phyloP scores from a whole-genome alignment of 352 stramenopile genomes.

The Globisporangium nunn region DNA sequence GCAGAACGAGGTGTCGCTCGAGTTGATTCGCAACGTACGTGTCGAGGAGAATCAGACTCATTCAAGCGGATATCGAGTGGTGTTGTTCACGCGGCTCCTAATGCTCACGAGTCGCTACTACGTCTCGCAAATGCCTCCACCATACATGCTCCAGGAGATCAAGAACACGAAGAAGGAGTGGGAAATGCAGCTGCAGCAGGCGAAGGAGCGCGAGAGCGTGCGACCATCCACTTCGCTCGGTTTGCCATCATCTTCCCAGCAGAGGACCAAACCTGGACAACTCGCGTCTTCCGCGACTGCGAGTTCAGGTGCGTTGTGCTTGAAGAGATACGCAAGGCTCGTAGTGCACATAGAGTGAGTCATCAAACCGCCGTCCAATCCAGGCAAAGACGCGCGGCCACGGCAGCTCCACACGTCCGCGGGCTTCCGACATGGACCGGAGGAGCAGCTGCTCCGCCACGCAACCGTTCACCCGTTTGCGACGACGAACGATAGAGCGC shows the following conservation, averaged over 20 bases:
- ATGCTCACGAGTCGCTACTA: neutral
- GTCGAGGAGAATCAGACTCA: neutral
- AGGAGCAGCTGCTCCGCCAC: constrained; percentile 35
- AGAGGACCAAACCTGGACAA: constrained; percentile 1
- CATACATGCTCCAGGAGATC: constrained; percentile 32
- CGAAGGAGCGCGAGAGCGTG: constrained; percentile 33
- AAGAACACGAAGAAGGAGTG: constrained; percentile 78
- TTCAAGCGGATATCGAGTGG: neutral
- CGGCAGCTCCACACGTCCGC: constrained; percentile 52
- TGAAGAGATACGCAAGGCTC: no score
- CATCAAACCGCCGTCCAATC: no score
- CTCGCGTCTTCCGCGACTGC: neutral
- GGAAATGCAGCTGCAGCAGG: constrained; percentile 49
- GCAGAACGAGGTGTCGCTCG: constrained; percentile 79
- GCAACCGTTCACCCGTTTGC: constrained; percentile 23
- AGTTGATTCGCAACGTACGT: constrained; percentile 72
- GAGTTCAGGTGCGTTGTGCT: constrained; percentile 3
- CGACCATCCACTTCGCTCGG: constrained; percentile 56
- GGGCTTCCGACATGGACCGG: constrained; percentile 33
- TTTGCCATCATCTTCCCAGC: constrained; percentile 13
- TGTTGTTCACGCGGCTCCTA: neutral
- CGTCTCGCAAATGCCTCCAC: neutral
- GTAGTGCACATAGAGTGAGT: no score
- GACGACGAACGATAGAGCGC: constrained; percentile 7
- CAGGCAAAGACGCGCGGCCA: constrained; percentile 7